These are phyloP conservation scores for Triticum dicoccoides DNA, from an alignment of 176 grass and related monocot species.

Conservation along the genomic window DNA sequence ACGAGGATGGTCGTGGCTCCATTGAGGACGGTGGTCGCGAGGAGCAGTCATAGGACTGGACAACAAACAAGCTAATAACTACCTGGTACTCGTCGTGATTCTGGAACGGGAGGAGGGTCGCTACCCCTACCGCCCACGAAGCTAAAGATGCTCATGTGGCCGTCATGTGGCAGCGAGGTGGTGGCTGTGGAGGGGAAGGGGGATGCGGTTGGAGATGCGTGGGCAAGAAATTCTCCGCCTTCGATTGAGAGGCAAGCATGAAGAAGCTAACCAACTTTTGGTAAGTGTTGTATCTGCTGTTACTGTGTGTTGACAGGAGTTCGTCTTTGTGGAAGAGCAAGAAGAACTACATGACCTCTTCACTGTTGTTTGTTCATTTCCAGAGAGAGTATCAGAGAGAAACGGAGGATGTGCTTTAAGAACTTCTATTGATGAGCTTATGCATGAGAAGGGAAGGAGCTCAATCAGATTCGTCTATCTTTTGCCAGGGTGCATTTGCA, in stretches of 20 bases:
- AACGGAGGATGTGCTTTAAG: conserved; percentile 54
- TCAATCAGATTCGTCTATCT: conserved; percentile 48
- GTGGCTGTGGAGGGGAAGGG: too few relatives aligned
- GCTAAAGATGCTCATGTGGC: too few relatives aligned
- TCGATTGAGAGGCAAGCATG: neutral
- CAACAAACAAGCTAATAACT: too few relatives aligned
- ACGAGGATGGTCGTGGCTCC: too few relatives aligned
- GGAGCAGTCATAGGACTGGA: too few relatives aligned
- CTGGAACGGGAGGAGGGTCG: too few relatives aligned
- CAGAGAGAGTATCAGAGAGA: conserved; percentile 38
- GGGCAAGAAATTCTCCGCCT: conserved; percentile 34
- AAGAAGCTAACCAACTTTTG: conserved; percentile 64
- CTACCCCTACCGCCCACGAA: too few relatives aligned
- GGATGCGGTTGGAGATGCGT: too few relatives aligned
- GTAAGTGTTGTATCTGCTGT: conserved; percentile 49
- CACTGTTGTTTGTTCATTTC: conserved; percentile 8
- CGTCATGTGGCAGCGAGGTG: too few relatives aligned
- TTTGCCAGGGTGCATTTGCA: neutral
- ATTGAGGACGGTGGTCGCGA: too few relatives aligned
- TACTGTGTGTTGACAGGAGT: neutral
- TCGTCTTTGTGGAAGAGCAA: too few relatives aligned
- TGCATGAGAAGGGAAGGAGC: conserved; percentile 34
- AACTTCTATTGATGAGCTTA: conserved; percentile 36
- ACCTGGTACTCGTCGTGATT: too few relatives aligned
- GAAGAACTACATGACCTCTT: neutral